Evolutionary conservation across 495 filamentous ascomycete genomes (phyloP).

Genomic region (Chaetomium fimeti): DNA sequence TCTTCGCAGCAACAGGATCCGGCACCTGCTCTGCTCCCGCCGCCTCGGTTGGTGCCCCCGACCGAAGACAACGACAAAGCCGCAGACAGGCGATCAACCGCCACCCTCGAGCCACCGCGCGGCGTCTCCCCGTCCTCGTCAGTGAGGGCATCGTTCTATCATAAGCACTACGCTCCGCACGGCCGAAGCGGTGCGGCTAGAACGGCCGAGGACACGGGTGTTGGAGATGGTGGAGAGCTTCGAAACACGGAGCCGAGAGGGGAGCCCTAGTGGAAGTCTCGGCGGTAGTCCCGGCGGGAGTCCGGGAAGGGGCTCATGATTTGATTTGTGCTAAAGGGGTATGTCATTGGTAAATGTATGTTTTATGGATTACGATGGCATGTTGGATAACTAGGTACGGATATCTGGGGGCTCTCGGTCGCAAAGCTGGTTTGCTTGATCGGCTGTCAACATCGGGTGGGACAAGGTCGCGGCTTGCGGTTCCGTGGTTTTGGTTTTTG

Average conservation of each 20-base stretch:
- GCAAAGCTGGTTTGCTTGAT: neutral
- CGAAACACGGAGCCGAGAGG: constrained; percentile 40
- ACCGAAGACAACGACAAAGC: constrained; percentile 2
- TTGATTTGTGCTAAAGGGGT: neutral
- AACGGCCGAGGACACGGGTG: constrained; percentile 43
- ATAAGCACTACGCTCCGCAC: constrained; percentile 28
- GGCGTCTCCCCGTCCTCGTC: constrained; percentile 28
- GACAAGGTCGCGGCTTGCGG: neutral
- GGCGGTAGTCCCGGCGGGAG: constrained; percentile 34
- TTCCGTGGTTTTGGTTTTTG: neutral
- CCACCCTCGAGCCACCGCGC: constrained; percentile 4
- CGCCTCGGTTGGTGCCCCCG: neutral
- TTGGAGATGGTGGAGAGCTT: constrained; percentile 50
- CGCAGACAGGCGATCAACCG: neutral
- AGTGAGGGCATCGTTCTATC: constrained; percentile 19
- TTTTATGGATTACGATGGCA: neutral
- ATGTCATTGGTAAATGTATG: neutral
- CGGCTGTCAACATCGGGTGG: neutral
- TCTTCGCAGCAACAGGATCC: neutral
- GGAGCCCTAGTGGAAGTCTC: constrained; percentile 35
- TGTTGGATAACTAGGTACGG: constrained; percentile 9
- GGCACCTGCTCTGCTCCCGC: neutral
- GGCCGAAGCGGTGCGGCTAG: constrained; percentile 39
- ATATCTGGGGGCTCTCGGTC: neutral
- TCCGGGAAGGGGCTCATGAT: constrained; percentile 24